Base-by-base conservation (phyloP, 2,329 filamentous ascomycete species). In the Talaromyces piceae region DNA sequence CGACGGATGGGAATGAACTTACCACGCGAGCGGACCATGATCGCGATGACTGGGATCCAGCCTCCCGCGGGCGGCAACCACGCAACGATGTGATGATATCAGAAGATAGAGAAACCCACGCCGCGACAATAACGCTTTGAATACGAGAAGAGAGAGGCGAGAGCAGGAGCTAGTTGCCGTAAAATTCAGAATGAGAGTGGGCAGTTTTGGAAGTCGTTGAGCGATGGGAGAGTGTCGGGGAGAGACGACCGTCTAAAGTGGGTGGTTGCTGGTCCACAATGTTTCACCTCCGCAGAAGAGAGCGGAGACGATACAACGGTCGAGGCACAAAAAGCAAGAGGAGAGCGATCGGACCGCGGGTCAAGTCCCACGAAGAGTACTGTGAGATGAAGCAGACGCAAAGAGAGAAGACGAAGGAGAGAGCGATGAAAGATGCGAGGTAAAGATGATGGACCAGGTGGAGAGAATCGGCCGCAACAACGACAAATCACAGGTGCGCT, bases 1-100 rank as follows among this genome's bases (percentile, higher is more conserved):
- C n/a, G n/a, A n/a, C n/a, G n/a, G 41, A 37, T 28, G 26, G 26
- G 26, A 28, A 7, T 28, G 28, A 64, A 13, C 67, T 62, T 60
- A 69, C 67, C 67, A 63, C 66, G 66, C 60, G 66, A 69, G 58
- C 63, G 66, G 59, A 57, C 66, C 67, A 69, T 69, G 57, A 53
- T 59, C 56, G 45, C 51, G 31, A 27, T 20, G 37, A 33, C 43
- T 33, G 45, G 47, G 37, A 45, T 37, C 44, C 11, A 30, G 47
- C 26, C 48, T 25, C 39, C 39, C 23, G 39, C 7, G 18, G 39
- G 39, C 28, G 28, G 13, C 23, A 22, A 43, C 25, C 39, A 26
- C 39, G 20, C n/a, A n/a, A n/a, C n/a, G n/a, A n/a, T n/a, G n/a
- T n/a, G 2, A 43, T 22, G 22, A 43, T 3, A 9, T 22, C 39